These are phyloP conservation scores for Acer saccharum DNA, from an alignment of 345 rosid species.

Conservation along the genomic window DNA sequence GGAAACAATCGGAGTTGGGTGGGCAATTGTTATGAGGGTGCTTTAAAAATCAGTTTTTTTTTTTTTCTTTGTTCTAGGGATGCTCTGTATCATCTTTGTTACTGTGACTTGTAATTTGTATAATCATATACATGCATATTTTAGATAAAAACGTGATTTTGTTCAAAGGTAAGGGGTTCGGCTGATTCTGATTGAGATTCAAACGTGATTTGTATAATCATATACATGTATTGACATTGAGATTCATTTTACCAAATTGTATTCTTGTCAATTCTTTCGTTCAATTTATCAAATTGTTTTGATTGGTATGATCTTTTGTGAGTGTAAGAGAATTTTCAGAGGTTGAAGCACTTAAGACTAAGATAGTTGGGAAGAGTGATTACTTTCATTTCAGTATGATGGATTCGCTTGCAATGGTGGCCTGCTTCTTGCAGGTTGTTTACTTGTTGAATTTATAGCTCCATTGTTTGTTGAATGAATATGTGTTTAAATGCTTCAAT, in stretches of 20 bases:
- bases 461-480: not conserved
- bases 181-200: too few species aligned
- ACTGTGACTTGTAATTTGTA: too few species aligned
- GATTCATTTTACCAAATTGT: not conserved
- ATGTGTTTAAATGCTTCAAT: not conserved
- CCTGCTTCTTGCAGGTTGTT: conserved; percentile 86
- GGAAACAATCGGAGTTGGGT: too few species aligned
- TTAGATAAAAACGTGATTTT: not conserved
- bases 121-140: too few species aligned
- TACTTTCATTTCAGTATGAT: conserved; percentile 94
- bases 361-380: conserved; percentile 83
- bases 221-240: not conserved
- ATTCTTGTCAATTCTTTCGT: not conserved
- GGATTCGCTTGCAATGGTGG: conserved; percentile 97
- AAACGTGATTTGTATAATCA: too few species aligned
- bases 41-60: too few species aligned
- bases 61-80: too few species aligned
- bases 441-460: not conserved
- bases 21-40: too few species aligned
- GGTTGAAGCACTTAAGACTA: conserved; percentile 22
- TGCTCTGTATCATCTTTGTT: too few species aligned
- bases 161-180: too few species aligned
- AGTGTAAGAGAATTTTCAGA: too few species aligned
- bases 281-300: not conserved
- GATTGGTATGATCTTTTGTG: not conserved